Conservation (phyloP, 345 rosid species). For the Citrus australasica region DNA sequence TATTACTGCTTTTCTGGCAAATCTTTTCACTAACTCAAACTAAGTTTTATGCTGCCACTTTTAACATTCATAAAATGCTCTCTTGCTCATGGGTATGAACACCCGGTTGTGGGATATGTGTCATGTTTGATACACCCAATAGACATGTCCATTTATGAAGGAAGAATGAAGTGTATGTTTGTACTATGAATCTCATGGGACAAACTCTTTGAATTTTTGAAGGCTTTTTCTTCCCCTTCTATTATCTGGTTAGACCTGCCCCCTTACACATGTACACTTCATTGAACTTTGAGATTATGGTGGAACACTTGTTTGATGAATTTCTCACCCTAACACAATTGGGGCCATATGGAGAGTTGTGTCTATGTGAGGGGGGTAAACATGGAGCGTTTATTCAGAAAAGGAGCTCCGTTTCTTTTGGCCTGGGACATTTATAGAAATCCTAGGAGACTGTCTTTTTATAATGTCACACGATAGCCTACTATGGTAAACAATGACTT, state of each 20-base stretch:
- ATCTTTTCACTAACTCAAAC: background rate
- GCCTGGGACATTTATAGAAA: background rate
- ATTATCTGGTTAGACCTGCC: background rate
- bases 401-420: background rate
- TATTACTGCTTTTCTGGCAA: background rate
- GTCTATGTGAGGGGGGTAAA: background rate
- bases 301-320: background rate
- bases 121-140: background rate
- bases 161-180: background rate
- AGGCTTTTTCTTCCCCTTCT: no score
- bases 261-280: background rate
- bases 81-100: background rate
- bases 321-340: background rate
- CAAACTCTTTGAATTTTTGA: background rate
- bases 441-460: background rate
- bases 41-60: background rate
- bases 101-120: background rate
- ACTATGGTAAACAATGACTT: background rate
- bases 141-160: background rate
- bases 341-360: background rate
- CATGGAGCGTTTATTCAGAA: background rate
- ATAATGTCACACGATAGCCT: background rate
- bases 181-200: background rate
- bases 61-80: background rate
- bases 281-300: background rate